These are phyloP conservation scores for Neofusicoccum laricinum DNA, from an alignment of 2,329 filamentous ascomycete species.

Conservation along the genomic window DNA sequence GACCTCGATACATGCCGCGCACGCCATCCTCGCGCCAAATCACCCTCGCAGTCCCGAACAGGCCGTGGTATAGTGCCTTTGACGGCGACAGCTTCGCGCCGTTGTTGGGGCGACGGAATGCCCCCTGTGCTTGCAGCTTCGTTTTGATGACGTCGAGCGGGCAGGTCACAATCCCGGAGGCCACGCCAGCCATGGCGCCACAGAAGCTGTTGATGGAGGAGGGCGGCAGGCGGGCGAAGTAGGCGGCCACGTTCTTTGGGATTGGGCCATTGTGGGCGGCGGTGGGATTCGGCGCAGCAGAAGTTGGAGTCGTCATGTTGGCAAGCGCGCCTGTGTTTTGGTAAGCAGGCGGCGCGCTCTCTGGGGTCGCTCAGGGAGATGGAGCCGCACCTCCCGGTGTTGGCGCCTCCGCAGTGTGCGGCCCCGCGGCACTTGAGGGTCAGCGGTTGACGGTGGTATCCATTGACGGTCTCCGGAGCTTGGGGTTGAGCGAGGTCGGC, in stretches of 20 bases:
- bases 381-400: conserved; percentile 17
- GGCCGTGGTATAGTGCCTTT: conserved; percentile 70
- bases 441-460: conserved; percentile 17
- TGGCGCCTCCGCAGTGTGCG: conserved; percentile 17
- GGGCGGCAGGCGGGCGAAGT: conserved; percentile 47
- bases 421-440: conserved; percentile 17
- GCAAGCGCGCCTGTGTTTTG: conserved; percentile 8
- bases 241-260: background rate
- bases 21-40: conserved; percentile 90
- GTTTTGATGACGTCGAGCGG: conserved; percentile 99
- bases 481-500: background rate
- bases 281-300: conserved; percentile 11
- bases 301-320: conserved; percentile 16
- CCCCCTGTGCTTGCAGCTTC: conserved; percentile 92
- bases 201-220: conserved; percentile 74
- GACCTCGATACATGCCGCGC: conserved; percentile 84
- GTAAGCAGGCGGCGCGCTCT: background rate
- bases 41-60: conserved; percentile 78
- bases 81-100: conserved; percentile 41
- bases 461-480: conserved; percentile 11
- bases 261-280: conserved; percentile 2
- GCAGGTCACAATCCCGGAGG: conserved; percentile 91
- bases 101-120: conserved; percentile 60
- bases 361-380: background rate
- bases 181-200: conserved; percentile 85